Evolutionary conservation across 2,329 filamentous ascomycete genomes (phyloP), one percentile per base, ranked within the genome.

Genomic region (Aspergillus transmontanensis): DNA sequence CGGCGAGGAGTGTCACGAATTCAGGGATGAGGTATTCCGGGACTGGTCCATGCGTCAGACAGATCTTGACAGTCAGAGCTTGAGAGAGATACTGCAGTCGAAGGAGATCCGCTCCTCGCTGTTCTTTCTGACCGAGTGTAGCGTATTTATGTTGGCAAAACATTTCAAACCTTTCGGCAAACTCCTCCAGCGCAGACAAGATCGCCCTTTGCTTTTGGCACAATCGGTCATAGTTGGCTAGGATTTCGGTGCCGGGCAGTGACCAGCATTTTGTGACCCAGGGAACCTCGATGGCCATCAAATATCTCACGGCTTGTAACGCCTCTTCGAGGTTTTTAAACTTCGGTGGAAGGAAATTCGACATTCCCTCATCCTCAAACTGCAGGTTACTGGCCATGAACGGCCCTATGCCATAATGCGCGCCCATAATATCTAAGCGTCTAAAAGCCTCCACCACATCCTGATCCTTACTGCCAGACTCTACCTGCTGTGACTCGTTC

Each of bases 181-280:
- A 23, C 7, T 51, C 19, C 6, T 53, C 10, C 2, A 43, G 6
- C 3, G 9, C 28, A 3, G 41, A 48, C 5, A 62, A 9, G 9
- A 66, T 6, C 3, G 16, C 51, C 7, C 55, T 57, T 26, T 60
- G 61, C 10, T 55, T 57, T 2, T 21, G 7, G 11, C 50, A 65
- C 1, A 70, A 58, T 0, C 59, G 28, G 2, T 34, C 41, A 14
- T 65, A 68, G 1, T 60, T 23, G 3, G 59, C 53, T 36, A 36
- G 21, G 10, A 64, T 51, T 45, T 69, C 62, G 21, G 26, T 9
- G 5, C 43, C 53, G 19, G 65, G 54, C 1, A 60, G 43, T 19
- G 56, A 56, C 66, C 66, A 67, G 60, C 58, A 64, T 11, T 50
- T 32, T 16, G 63, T 63, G 9, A 69, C 56, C 32, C 68, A 66